A percentile compares a stretch with the other conserved stretches of the same genome.
Conservation (phyloP, 2,329 filamentous ascomycete species). For the Calonectria pseudoreteaudii region DNA sequence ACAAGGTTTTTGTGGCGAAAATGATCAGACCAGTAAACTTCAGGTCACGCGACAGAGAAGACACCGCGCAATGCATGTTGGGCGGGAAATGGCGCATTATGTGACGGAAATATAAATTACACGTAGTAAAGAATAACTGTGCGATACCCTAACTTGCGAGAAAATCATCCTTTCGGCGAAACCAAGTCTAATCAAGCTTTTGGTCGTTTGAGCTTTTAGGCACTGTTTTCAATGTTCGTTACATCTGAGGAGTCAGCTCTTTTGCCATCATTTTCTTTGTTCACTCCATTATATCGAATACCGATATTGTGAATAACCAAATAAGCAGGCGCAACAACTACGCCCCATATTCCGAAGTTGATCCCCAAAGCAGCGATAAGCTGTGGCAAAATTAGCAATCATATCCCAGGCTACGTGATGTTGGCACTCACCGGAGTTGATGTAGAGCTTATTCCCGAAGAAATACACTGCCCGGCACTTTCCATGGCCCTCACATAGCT, state of each 20-base stretch:
- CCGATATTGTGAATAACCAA: background rate
- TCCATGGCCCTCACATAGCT: conserved; percentile 16
- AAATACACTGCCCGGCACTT: conserved; percentile 17
- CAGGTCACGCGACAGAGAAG: background rate
- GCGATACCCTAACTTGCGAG: background rate
- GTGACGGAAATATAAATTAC: background rate
- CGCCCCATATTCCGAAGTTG: conserved; percentile 21
- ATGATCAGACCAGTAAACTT: background rate
- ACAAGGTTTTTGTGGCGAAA: background rate
- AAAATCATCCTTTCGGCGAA: background rate
- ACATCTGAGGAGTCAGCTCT: background rate
- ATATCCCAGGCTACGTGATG: background rate
- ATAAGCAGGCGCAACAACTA: conserved; percentile 11
- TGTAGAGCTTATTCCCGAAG: conserved; percentile 23
- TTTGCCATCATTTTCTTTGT: background rate
- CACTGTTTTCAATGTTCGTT: background rate
- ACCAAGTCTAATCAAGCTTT: background rate
- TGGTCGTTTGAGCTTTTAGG: background rate
- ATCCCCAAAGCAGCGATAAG: conserved; percentile 17
- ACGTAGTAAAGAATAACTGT: background rate
- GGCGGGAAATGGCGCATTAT: background rate
- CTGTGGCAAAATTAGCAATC: background rate
- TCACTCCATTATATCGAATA: background rate
- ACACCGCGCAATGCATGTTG: background rate
- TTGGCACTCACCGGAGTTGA: conserved; percentile 7